Base-by-base conservation (phyloP, 1,284 basidiomycete genomes). In the Heterobasidion annosum region DNA sequence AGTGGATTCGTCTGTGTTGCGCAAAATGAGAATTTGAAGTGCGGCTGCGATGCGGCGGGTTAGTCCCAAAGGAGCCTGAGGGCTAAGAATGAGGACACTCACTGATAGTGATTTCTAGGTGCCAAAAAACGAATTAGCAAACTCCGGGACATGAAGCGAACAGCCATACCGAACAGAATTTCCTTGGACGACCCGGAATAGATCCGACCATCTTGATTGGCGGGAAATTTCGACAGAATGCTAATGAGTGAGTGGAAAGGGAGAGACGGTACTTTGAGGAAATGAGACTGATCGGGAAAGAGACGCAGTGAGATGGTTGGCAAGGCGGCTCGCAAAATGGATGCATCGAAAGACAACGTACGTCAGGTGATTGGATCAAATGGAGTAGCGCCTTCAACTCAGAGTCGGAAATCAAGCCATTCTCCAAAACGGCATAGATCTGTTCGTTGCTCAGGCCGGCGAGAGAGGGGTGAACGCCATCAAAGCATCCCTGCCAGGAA, bases 251-350 rank as follows among this genome's bases (percentile, higher is more conserved):
- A 80, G 65, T 89, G 81, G 73, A 88, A 91, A 1, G 88, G 89
- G 48, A 91, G 74, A 1, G 79, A 84, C 7, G 88, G 83, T 34
- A 87, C 85, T 70, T 91, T 91, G 60, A 91, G 72, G 72, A 91
- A 91, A 65, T 88, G 88, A 34, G 87, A 83, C 87, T 90, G 15
- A 12, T 16, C 8, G 16, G 33, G 5, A 34, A n/a, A n/a, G 48
- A 50, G 34, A 34, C n/a, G 6, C 16, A 16, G 18, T 10, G 15
- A 47, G 16, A n/a, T 18, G 16, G 18, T 13, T 16, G 18, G 18
- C 18, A 16, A 13, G 16, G 45, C 4, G 10, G n/a, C 12, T 32
- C 18, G 25, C 34, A 35, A 25, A 25, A 34, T 34, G 48, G n/a
- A 34, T 15, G 35, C 54, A 15, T 53, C 53, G 34, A 50, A 52